phyloP scores from a whole-genome alignment of 2,329 filamentous ascomycete species.

The Exophiala xenobiotica region DNA sequence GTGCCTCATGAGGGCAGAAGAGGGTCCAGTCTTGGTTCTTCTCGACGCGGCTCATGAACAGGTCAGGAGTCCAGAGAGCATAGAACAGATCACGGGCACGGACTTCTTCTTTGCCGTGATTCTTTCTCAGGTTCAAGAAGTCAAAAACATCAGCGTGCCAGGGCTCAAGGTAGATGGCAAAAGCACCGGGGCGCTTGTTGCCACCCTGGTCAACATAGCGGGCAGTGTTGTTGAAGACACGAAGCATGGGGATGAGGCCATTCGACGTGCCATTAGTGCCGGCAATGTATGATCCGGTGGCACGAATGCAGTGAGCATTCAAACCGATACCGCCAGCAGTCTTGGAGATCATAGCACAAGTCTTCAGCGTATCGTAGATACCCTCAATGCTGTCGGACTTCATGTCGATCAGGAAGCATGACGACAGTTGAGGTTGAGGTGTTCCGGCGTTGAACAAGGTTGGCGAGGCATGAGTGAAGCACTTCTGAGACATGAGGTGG shows the following conservation, averaged over 20 bases:
- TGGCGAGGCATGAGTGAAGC: slow-evolving; percentile 96
- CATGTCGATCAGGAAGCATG: slow-evolving; percentile 99
- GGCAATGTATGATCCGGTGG: slow-evolving; percentile 95
- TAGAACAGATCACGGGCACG: slow-evolving; percentile 97
- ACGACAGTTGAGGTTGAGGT: slow-evolving; percentile 89
- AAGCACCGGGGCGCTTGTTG: slow-evolving; percentile 97
- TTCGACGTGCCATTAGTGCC: slow-evolving; percentile 98
- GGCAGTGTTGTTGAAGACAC: slow-evolving; percentile 98
- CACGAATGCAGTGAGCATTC: slow-evolving; percentile 93
- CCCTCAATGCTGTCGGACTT: slow-evolving; percentile 99
- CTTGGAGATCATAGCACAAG: slow-evolving; percentile 99
- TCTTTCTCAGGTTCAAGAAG: slow-evolving; percentile 97
- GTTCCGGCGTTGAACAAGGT: slow-evolving; percentile 98
- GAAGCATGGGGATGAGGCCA: slow-evolving; percentile 94
- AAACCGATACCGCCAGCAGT: slow-evolving; percentile 97
- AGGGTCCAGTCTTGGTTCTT: slow-evolving; percentile 95
- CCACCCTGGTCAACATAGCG: slow-evolving; percentile 98
- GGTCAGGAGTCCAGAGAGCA: slow-evolving; percentile 95
- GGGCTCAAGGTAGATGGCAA: slow-evolving; percentile 97
- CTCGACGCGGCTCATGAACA: slow-evolving; percentile 99
- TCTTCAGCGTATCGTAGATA: slow-evolving; percentile 99
- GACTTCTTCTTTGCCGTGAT: slow-evolving; percentile 98
- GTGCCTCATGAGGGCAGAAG: slow-evolving; percentile 96
- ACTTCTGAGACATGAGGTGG: slow-evolving; percentile 98
- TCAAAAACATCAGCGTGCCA: slow-evolving; percentile 98